Percentiles rank a stretch among this genome's conserved stretches.
phyloP scores from a whole-genome alignment of 2,329 filamentous ascomycete species.

The Sarocladium strictum region DNA sequence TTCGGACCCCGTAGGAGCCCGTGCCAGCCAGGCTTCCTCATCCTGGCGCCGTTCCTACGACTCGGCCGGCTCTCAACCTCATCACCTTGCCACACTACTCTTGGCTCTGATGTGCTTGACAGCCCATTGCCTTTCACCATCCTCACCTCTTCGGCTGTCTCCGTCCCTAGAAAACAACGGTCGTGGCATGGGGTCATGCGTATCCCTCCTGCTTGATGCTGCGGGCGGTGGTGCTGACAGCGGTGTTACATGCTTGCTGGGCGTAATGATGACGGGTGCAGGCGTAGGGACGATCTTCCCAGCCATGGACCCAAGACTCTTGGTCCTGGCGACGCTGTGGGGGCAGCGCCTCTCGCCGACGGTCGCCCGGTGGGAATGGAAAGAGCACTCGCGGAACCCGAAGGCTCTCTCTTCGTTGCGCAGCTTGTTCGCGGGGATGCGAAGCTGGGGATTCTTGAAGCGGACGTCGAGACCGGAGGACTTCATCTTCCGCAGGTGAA shows the following conservation, averaged over 20 bases:
- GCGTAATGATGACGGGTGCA: not conserved
- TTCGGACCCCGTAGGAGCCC: not conserved
- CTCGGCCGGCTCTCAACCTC: no score
- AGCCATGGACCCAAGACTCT: not conserved
- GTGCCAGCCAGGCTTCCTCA: slow-evolving; percentile 1
- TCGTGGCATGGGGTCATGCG: slow-evolving; percentile 17
- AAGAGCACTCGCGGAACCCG: slow-evolving; percentile 56
- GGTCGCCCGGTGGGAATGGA: slow-evolving; percentile 50
- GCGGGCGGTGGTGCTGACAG: not conserved
- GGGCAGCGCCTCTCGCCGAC: slow-evolving; percentile 51
- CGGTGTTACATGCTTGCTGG: not conserved
- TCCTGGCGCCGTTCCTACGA: not conserved
- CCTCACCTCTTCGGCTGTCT: slow-evolving; percentile 22
- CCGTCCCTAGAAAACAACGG: slow-evolving; percentile 23
- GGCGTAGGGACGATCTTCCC: slow-evolving; percentile 3
- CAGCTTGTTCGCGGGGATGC: slow-evolving; percentile 49
- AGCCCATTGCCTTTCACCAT: slow-evolving; percentile 17
- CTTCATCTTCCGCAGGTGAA: slow-evolving; percentile 47
- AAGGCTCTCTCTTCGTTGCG: slow-evolving; percentile 52
- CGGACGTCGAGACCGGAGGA: slow-evolving; percentile 43
- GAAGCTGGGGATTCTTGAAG: slow-evolving; percentile 56
- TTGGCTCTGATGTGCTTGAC: slow-evolving; percentile 24
- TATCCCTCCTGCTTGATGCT: not conserved
- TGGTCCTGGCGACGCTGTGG: slow-evolving; percentile 21
- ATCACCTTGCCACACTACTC: slow-evolving; percentile 4